Evolutionary conservation across 176 grass and related monocot genomes (phyloP).

Genomic region (Themeda triandra): DNA sequence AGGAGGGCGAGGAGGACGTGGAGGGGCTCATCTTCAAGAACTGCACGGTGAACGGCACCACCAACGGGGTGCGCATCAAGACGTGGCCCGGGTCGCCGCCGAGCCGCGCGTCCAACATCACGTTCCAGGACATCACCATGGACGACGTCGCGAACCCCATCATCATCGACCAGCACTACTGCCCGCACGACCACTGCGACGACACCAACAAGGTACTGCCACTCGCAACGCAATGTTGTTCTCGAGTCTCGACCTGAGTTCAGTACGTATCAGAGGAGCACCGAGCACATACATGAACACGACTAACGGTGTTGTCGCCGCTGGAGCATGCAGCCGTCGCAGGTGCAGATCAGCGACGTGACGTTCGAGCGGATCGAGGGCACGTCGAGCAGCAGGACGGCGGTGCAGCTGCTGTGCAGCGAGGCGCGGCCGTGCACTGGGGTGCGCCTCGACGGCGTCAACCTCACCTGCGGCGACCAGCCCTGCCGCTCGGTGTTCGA

Average conservation of each 20-base stretch:
- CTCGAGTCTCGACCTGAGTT: neutral
- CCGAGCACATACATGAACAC: no score
- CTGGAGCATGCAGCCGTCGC: conserved; percentile 14
- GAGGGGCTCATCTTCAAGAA: conserved; percentile 23
- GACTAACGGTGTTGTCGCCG: neutral
- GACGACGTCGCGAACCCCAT: conserved; percentile 57
- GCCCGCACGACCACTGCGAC: conserved; percentile 39
- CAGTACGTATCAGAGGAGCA: no score
- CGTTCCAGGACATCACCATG: conserved; percentile 56
- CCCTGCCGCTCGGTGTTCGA: neutral
- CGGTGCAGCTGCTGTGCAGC: conserved; percentile 47
- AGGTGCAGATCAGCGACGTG: conserved; percentile 54
- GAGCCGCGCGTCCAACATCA: conserved; percentile 49
- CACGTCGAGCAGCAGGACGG: conserved; percentile 30
- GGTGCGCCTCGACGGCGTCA: conserved; percentile 24
- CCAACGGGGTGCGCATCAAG: conserved; percentile 77
- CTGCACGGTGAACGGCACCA: conserved; percentile 33
- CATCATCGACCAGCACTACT: conserved; percentile 74
- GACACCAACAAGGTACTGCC: neutral
- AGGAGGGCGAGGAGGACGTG: conserved; percentile 28
- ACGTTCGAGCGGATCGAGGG: conserved; percentile 41
- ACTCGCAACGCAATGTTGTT: neutral
- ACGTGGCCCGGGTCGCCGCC: conserved; percentile 55
- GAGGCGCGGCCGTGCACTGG: conserved; percentile 33
- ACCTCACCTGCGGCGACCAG: conserved; percentile 16